Evolutionary conservation across 2,329 filamentous ascomycete genomes (phyloP), one percentile per base, ranked within the genome.

Genomic region (Aotearoamyces nothofagi): DNA sequence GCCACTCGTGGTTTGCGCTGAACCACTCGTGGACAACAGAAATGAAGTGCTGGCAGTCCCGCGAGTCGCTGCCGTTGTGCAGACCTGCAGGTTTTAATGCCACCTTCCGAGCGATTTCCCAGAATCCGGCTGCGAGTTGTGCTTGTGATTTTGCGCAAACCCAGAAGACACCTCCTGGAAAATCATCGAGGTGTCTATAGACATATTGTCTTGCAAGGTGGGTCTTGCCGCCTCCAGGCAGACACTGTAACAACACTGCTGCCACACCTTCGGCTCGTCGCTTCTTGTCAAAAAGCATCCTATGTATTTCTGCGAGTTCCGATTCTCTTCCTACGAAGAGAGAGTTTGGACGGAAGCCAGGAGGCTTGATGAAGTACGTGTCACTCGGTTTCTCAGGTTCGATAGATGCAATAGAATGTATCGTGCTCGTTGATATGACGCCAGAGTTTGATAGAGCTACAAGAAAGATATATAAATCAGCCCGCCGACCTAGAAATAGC

Each of bases 121-220:
- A 75, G 44, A 67, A 79, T 17, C 68, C 69, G 26, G 69, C 65
- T 29, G 64, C 63, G 17, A 70, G 57, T 27, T 75, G 69, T 29
- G 67, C 54, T 3, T 57, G 45, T 1, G 66, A 69, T 38, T 70
- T 74, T 6, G 71, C 69, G 27, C 71, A 63, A 10, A 79, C 61
- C 76, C 76, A 81, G 46, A 77, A 81, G 24, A 78, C 60, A 2
- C 76, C 76, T 2, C 72, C 73, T 0, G 66, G 63, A 39, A 74
- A 80, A 34, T 66, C 55, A 4, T 59, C 51, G 19, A 58, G 64
- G 40, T 78, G 64, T 4, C 56, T 49, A 40, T 71, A 77, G 16
- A 77, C 63, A 43, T 79, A 80, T 47, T 80, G 61, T 3, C 75
- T 61, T 15, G 73, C 73, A 9, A 80, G 53, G 41, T 79, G 74